Conservation (phyloP, 805 yeast genomes). For the Saccharomycopsis sp. region DNA sequence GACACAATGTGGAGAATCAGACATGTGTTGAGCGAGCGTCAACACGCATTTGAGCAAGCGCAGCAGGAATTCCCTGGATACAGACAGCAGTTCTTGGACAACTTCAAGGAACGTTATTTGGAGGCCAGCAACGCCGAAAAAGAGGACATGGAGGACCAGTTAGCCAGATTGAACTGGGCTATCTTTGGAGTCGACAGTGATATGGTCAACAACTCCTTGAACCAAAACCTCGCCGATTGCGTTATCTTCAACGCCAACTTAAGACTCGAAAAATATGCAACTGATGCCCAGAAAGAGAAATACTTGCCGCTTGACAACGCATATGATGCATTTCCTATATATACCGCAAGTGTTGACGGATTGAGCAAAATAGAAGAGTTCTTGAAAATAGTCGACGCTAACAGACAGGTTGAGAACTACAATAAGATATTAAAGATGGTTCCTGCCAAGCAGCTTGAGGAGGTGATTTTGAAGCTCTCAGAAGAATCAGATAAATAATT, state of each 20-base stretch:
- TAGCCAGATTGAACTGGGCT: conserved; percentile 75
- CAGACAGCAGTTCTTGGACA: conserved; percentile 44
- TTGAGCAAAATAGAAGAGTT: conserved; percentile 1
- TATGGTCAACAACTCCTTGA: conserved; percentile 33
- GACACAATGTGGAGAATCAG: conserved; percentile 73
- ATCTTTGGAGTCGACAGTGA: conserved; percentile 78
- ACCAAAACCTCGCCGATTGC: conserved; percentile 58
- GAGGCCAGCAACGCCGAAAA: conserved; percentile 48
- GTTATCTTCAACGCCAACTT: conserved; percentile 61
- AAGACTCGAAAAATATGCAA: conserved; percentile 50
- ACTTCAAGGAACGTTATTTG: conserved; percentile 54
- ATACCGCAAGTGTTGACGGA: conserved; percentile 6
- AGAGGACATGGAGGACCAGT: conserved; percentile 54
- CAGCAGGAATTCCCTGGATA: conserved; percentile 38
- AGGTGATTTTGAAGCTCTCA: conserved; percentile 16
- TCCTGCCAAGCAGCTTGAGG: conserved; percentile 21
- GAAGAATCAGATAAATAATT: neutral
- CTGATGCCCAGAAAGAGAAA: conserved; percentile 31
- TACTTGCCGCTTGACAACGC: conserved; percentile 11
- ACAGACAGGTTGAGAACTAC: conserved; percentile 11
- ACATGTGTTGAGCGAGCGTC: conserved; percentile 83
- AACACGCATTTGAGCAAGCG: conserved; percentile 59
- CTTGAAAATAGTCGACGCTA: conserved; percentile 11
- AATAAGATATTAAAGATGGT: conserved; percentile 12
- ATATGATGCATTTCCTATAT: conserved; percentile 21